Evolutionary conservation across 345 rosid species (phyloP).

Genomic region (Aquilaria malaccensis): DNA sequence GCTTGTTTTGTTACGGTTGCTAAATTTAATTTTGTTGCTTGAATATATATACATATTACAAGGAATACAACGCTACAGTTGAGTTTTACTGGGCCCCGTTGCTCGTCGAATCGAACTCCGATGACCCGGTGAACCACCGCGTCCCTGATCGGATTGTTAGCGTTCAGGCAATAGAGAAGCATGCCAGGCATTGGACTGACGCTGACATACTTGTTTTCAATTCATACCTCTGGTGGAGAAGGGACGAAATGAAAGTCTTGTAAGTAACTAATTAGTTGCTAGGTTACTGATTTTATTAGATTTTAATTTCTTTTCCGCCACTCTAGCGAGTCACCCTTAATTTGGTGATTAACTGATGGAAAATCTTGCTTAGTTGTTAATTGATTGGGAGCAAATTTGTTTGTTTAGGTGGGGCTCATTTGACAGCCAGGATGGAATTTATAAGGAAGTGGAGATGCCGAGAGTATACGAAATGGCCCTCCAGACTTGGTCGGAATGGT

Average conservation of each 20-base stretch:
- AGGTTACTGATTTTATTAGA: background rate
- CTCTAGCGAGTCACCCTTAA: background rate
- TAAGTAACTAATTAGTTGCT: slow-evolving; percentile 28
- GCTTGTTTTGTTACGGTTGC: slow-evolving; percentile 2
- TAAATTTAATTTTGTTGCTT: slow-evolving; percentile 5
- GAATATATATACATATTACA: background rate
- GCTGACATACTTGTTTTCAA: slow-evolving; percentile 72
- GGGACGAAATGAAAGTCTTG: slow-evolving; percentile 58
- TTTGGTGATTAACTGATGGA: no score
- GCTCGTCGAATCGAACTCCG: slow-evolving; percentile 90
- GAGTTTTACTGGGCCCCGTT: slow-evolving; percentile 94
- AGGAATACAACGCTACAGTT: slow-evolving; percentile 82
- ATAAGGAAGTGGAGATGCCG: slow-evolving; percentile 66
- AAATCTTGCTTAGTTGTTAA: background rate
- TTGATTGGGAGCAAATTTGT: background rate
- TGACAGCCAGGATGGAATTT: slow-evolving; percentile 44
- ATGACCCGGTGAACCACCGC: slow-evolving; percentile 69
- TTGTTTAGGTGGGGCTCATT: slow-evolving; percentile 68
- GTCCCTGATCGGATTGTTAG: slow-evolving; percentile 62
- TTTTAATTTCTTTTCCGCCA: background rate
- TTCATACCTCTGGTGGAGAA: slow-evolving; percentile 95
- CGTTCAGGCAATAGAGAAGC: slow-evolving; percentile 74
- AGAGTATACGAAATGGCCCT: slow-evolving; percentile 77
- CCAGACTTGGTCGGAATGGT: slow-evolving; percentile 76
- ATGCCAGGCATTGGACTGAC: slow-evolving; percentile 72